A percentile compares a stretch with the other conserved stretches of the same genome.
Conservation (phyloP, 495 filamentous ascomycete species). For the Podospora appendiculata region DNA sequence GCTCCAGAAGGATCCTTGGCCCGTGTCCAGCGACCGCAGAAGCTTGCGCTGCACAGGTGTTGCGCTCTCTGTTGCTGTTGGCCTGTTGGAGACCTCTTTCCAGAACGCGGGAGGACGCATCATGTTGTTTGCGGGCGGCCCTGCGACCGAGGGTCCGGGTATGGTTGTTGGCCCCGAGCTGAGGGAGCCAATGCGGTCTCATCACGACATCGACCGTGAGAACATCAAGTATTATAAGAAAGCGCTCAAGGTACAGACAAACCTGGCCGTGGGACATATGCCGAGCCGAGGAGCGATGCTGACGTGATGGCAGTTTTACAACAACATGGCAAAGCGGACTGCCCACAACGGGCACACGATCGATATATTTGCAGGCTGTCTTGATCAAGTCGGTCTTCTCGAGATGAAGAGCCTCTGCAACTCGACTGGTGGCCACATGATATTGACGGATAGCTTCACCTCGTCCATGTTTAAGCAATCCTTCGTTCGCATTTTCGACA, state of each 20-base stretch:
- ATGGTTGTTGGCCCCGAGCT: slow-evolving; percentile 97
- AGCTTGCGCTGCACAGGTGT: slow-evolving; percentile 92
- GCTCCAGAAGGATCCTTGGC: slow-evolving; percentile 97
- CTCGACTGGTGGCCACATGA: slow-evolving; percentile 96
- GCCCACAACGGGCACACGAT: slow-evolving; percentile 96
- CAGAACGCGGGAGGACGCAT: slow-evolving; percentile 91
- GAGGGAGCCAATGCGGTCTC: slow-evolving; percentile 93
- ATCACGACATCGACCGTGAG: slow-evolving; percentile 97
- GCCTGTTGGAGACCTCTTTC: slow-evolving; percentile 87
- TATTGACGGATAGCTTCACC: slow-evolving; percentile 97
- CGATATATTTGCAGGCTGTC: slow-evolving; percentile 95
- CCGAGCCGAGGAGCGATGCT: slow-evolving; percentile 4
- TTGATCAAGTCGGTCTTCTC: slow-evolving; percentile 94
- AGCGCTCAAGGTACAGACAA: slow-evolving; percentile 79
- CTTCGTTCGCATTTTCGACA: slow-evolving; percentile 95
- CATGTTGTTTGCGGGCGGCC: slow-evolving; percentile 95
- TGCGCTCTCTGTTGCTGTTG: slow-evolving; percentile 89
- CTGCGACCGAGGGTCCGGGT: slow-evolving; percentile 92
- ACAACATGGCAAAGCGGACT: slow-evolving; percentile 89
- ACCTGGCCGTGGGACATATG: slow-evolving; percentile 32
- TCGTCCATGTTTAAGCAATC: slow-evolving; percentile 99
- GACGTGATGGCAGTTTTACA: slow-evolving; percentile 71
- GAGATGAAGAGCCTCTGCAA: slow-evolving; percentile 99
- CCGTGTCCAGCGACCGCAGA: slow-evolving; percentile 88
- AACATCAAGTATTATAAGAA: slow-evolving; percentile 99